A percentile compares a stretch with the other conserved stretches of the same genome.
These are phyloP conservation scores for Mycena haematopus DNA, from an alignment of 768 basidiomycete genomes.

Conservation along the genomic window DNA sequence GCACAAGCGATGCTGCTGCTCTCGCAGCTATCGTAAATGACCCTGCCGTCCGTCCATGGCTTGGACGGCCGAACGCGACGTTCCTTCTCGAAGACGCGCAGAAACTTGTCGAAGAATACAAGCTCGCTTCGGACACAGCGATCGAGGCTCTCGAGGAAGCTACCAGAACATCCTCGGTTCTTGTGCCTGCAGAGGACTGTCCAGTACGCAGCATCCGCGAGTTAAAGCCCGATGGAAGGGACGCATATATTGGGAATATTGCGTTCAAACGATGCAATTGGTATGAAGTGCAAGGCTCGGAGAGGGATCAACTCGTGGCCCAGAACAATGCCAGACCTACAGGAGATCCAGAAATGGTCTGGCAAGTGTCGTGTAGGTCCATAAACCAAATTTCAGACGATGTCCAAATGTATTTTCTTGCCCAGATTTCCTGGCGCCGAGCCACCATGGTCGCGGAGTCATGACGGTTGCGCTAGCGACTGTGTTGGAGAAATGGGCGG, in stretches of 20 bases:
- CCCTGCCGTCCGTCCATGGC: slow-evolving; percentile 46
- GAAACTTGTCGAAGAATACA: not conserved
- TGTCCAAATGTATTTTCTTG: slow-evolving; percentile 29
- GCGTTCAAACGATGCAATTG: slow-evolving; percentile 32
- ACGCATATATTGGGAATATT: slow-evolving; percentile 57
- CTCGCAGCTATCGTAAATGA: slow-evolving; percentile 53
- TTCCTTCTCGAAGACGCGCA: slow-evolving; percentile 40
- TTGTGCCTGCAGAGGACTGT: slow-evolving; percentile 37
- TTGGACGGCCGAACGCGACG: slow-evolving; percentile 56
- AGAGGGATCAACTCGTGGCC: slow-evolving; percentile 30
- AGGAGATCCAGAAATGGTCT: slow-evolving; percentile 61
- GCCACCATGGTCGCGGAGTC: slow-evolving; percentile 71
- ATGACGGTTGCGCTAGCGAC: slow-evolving; percentile 70
- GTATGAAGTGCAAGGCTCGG: slow-evolving; percentile 39
- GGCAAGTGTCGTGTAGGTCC: slow-evolving; percentile 64
- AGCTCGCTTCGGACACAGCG: not conserved
- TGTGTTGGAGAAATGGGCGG: slow-evolving; percentile 62
- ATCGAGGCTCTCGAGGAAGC: not conserved
- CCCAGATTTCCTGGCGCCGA: slow-evolving; percentile 64
- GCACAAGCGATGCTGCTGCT: slow-evolving; percentile 47
- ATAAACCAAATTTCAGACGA: too few relatives aligned
- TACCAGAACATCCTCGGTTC: not conserved
- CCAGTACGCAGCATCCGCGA: slow-evolving; percentile 61
- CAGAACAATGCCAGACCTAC: slow-evolving; percentile 47
- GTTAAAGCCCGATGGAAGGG: slow-evolving; percentile 56